Evolutionary conservation across 176 grass and related monocot genomes (phyloP).

Genomic region (Avena eriantha): DNA sequence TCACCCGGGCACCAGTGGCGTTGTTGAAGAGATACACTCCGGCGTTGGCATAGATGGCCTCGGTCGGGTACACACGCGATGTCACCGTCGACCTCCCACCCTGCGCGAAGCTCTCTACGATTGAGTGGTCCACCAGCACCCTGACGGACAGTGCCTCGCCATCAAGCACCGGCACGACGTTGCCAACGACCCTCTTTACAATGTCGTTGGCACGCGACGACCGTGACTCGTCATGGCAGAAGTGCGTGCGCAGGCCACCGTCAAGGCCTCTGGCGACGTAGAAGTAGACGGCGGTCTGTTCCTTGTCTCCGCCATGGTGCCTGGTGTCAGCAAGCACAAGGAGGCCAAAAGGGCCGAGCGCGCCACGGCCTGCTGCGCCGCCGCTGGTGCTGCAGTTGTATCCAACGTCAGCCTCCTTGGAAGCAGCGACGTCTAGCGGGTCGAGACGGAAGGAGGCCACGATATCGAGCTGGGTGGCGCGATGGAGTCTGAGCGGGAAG

Average conservation of each 20-base stretch:
- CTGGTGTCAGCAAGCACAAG: slow-evolving; percentile 66
- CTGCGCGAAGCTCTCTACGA: slow-evolving; percentile 88
- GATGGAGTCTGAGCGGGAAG: slow-evolving; percentile 55
- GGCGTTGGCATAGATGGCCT: slow-evolving; percentile 73
- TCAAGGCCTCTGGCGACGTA: slow-evolving; percentile 67
- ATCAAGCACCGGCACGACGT: slow-evolving; percentile 64
- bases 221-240: slow-evolving; percentile 92
- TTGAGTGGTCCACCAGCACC: slow-evolving; percentile 93
- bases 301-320: slow-evolving; percentile 5
- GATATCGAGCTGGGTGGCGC: slow-evolving; percentile 87
- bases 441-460: slow-evolving; percentile 69
- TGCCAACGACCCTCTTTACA: slow-evolving; percentile 83
- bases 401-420: slow-evolving; percentile 53
- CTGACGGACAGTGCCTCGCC: slow-evolving; percentile 64
- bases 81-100: slow-evolving; percentile 67
- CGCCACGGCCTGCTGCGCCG: slow-evolving; percentile 53
- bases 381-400: slow-evolving; percentile 89
- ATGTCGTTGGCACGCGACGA: slow-evolving; percentile 82
- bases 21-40: slow-evolving; percentile 93
- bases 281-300: slow-evolving; percentile 90
- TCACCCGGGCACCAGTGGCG: slow-evolving; percentile 61
- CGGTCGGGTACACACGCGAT: slow-evolving; percentile 86
- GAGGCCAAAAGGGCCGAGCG: slow-evolving; percentile 80
- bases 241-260: slow-evolving; percentile 64
- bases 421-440: slow-evolving; percentile 15